phyloP scores from a whole-genome alignment of 2,329 filamentous ascomycete species.

The Cladophialophora immunda region DNA sequence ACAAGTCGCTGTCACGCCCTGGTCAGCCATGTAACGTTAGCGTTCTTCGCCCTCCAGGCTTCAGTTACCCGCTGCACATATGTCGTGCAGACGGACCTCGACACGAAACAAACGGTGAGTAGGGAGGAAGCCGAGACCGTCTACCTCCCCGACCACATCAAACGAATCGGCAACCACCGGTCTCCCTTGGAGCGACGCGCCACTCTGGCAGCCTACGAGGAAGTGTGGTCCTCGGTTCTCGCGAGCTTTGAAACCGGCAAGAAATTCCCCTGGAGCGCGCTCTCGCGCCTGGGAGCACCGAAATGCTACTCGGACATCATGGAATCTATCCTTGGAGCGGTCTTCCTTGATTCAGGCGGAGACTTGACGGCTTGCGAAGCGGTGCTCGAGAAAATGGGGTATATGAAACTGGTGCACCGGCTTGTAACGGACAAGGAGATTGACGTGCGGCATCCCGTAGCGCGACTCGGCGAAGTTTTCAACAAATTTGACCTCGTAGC shows the following conservation, averaged over 20 bases:
- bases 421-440: conserved; percentile 37
- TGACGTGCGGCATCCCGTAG: conserved; percentile 26
- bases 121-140: conserved; percentile 42
- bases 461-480: conserved; percentile 5
- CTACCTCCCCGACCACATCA: conserved; percentile 35
- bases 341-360: conserved; percentile 80
- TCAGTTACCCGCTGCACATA: conserved; percentile 18
- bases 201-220: conserved; percentile 49
- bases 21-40: conserved; percentile 82
- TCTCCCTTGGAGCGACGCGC: conserved; percentile 13
- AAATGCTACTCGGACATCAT: conserved; percentile 88
- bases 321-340: conserved; percentile 80
- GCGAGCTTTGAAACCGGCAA: conserved; percentile 59
- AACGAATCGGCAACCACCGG: conserved; percentile 19
- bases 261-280: conserved; percentile 78
- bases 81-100: conserved; percentile 34
- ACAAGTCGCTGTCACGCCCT: conserved; percentile 78
- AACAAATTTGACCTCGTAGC: conserved; percentile 4
- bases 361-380: conserved; percentile 65
- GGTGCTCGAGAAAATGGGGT: conserved; percentile 70
- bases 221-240: conserved; percentile 60
- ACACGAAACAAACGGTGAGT: conserved; percentile 41
- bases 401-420: conserved; percentile 50
- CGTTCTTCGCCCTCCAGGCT: conserved; percentile 63
- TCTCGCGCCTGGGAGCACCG: conserved; percentile 70